Evolutionary conservation across 306 rosid genomes (phyloP).

Genomic region (Clitoria ternatea): DNA sequence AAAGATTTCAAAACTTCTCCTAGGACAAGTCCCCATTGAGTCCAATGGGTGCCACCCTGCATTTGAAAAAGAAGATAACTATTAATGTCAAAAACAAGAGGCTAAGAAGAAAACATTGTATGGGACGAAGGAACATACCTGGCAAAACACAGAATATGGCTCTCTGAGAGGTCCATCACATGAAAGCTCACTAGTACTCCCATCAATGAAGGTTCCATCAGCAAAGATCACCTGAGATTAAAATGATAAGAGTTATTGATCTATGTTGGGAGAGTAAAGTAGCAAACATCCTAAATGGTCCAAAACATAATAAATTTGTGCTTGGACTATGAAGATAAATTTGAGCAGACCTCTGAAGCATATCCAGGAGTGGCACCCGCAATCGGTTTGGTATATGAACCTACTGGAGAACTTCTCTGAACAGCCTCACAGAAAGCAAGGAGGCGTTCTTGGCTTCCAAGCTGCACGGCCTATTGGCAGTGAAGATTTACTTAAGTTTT

Average conservation of each 20-base stretch:
- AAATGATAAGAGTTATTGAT: constrained; percentile 7
- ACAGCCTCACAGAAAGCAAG: constrained; percentile 93
- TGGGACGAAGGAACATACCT: constrained; percentile 35
- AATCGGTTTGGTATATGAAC: constrained; percentile 79
- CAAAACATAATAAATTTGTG: constrained; percentile 8
- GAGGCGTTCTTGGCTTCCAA: constrained; percentile 72
- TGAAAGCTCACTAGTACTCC: constrained; percentile 97
- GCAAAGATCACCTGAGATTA: constrained; percentile 83
- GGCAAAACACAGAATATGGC: constrained; percentile 90
- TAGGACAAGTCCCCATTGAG: constrained; percentile 89
- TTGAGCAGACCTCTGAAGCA: constrained; percentile 81
- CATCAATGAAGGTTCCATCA: constrained; percentile 93
- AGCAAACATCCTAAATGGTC: not conserved
- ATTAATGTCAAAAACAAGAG: not conserved
- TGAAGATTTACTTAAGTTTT: not conserved
- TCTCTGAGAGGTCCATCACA: constrained; percentile 96
- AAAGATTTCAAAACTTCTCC: constrained; percentile 75
- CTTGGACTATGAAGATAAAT: not conserved
- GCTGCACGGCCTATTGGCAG: constrained; percentile 70
- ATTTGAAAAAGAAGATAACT: constrained; percentile 18
- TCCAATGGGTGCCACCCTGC: constrained; percentile 96
- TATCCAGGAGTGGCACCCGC: constrained; percentile 87
- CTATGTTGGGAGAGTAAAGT: not conserved
- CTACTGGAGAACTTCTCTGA: constrained; percentile 88
- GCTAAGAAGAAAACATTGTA: not conserved